These are phyloP conservation scores for Passalora sequoiae DNA, from an alignment of 2,329 filamentous ascomycete genomes.

Conservation along the genomic window DNA sequence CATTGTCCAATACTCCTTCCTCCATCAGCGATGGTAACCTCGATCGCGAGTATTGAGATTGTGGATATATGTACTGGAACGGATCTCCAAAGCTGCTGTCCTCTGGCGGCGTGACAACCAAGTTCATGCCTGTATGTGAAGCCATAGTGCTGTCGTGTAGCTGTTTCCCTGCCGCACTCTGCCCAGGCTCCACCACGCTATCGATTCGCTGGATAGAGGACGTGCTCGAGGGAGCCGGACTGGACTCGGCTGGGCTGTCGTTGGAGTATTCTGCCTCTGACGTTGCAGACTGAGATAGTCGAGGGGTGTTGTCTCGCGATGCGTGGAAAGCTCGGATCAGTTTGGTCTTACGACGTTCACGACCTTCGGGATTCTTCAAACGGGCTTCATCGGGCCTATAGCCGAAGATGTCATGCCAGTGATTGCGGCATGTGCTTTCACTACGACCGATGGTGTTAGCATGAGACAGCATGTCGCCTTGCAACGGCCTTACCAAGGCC, in stretches of 20 bases:
- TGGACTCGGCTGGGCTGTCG: neutral
- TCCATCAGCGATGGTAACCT: conserved; percentile 1
- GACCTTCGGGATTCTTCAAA: conserved; percentile 6
- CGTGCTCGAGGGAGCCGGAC: neutral
- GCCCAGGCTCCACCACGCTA: neutral
- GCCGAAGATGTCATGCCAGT: conserved; percentile 12
- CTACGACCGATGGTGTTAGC: neutral
- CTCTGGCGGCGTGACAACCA: neutral
- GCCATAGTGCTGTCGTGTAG: neutral
- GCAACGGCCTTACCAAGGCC: conserved; percentile 5
- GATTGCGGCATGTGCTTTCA: conserved; percentile 8
- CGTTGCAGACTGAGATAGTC: neutral
- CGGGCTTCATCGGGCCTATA: conserved; percentile 6
- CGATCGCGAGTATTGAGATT: neutral
- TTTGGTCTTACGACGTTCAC: conserved; percentile 2
- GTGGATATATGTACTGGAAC: neutral
- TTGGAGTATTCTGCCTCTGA: neutral
- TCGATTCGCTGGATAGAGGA: neutral
- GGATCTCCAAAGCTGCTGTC: neutral
- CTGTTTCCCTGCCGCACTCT: neutral
- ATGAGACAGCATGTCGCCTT: neutral
- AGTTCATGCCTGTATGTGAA: no score
- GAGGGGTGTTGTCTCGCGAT: neutral
- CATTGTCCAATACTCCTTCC: neutral
- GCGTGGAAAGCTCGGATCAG: conserved; percentile 1